These are phyloP conservation scores for Zarea fungicola DNA, from an alignment of 2,329 filamentous ascomycete genomes.

Conservation along the genomic window DNA sequence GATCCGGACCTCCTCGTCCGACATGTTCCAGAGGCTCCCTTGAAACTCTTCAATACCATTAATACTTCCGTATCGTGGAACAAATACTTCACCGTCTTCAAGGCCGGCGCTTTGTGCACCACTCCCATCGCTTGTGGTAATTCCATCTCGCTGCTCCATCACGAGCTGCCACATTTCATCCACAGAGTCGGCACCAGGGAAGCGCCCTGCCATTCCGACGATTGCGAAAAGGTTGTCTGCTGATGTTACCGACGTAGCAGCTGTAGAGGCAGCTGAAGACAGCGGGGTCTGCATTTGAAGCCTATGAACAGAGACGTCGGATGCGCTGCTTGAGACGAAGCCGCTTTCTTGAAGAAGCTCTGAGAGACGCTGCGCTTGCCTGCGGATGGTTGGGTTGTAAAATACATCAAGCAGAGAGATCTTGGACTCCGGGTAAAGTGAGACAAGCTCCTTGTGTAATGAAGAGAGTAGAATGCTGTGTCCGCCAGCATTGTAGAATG, in stretches of 20 bases:
- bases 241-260: background rate
- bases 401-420: conserved; percentile 1
- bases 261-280: background rate
- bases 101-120: conserved; percentile 15
- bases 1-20: background rate
- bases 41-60: background rate
- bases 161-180: conserved; percentile 18
- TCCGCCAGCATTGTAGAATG: conserved; percentile 2
- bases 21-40: background rate
- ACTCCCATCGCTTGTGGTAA: conserved; percentile 15
- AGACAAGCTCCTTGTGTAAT: background rate
- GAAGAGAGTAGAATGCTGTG: conserved; percentile 4
- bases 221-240: conserved; percentile 34
- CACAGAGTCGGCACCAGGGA: conserved; percentile 28
- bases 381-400: background rate
- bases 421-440: background rate
- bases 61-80: conserved; percentile 3
- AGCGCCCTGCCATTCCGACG: conserved; percentile 36
- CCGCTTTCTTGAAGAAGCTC: background rate
- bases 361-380: background rate
- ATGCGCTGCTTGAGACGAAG: background rate
- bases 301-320: background rate
- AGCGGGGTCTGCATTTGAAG: background rate
- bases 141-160: conserved; percentile 21
- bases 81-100: background rate